A percentile compares a stretch with the other conserved stretches of the same genome.
Conservation (phyloP, 1,284 basidiomycete species). For the Cryptococcus sp. region DNA sequence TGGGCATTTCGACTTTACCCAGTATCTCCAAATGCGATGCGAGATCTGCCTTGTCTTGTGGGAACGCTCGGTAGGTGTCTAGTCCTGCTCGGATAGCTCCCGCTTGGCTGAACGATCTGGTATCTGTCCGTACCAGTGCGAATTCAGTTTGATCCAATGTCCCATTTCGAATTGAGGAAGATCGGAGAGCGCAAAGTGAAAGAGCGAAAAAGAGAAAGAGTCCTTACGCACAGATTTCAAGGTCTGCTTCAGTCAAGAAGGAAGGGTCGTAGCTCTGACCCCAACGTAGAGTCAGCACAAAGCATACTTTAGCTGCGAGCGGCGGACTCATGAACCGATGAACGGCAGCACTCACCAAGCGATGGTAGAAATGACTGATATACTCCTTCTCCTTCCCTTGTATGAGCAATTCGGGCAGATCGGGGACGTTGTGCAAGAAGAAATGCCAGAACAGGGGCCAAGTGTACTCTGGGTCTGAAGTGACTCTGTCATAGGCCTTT, state of each 20-base stretch:
- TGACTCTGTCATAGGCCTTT: conserved; percentile 20
- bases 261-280: conserved; percentile 19
- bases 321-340: background rate
- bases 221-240: conserved; percentile 14
- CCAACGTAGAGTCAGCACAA: background rate
- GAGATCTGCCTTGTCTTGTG: conserved; percentile 21
- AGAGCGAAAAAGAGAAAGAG: conserved; percentile 5
- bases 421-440: conserved; percentile 31
- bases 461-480: conserved; percentile 13
- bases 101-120: conserved; percentile 15
- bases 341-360: conserved; percentile 15
- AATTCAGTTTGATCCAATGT: background rate
- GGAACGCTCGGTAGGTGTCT: conserved; percentile 32
- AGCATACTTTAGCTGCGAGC: background rate
- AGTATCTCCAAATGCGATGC: conserved; percentile 11
- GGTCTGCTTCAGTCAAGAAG: conserved; percentile 18
- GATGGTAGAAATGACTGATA: conserved; percentile 27
- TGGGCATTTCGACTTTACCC: conserved; percentile 23
- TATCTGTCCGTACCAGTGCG: conserved; percentile 6
- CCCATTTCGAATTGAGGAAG: background rate
- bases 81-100: conserved; percentile 33
- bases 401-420: conserved; percentile 31
- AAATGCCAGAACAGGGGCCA: conserved; percentile 30
- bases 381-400: conserved; percentile 31
- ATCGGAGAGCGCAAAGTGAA: background rate